Base-by-base conservation (phyloP, 2,329 filamentous ascomycete species). In the Penicillium sp. region DNA sequence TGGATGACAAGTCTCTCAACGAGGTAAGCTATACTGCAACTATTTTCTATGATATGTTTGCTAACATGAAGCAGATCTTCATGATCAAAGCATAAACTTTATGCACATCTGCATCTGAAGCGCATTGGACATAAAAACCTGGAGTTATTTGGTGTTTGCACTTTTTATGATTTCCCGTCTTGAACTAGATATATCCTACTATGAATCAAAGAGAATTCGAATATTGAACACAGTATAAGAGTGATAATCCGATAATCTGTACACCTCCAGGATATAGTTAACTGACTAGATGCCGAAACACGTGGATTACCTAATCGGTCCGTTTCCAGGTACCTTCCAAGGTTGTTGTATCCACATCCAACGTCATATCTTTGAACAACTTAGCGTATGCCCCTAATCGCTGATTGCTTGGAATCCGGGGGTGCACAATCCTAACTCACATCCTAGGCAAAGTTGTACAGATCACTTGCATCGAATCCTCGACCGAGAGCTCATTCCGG, bases 1-100 rank as follows among this genome's bases (percentile, higher is more conserved):
- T 91, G 78, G 90, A 97, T 73, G 83, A 87, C 49, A 86, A 89
- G 69, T 90, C 92, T 15, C 77, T 97, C 70, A 93, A 93, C 73
- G 92, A 97, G 86, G 90, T 93, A 78, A 74, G 79, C 69, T 35
- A 59, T 55, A 19, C 17, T 23, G 23, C 4, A 15, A 29, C 6
- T 23, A 17, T 36, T 42, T 47, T 8, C 15, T 4, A 36, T 39
- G 19, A 27, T 47, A 17, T 42, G 13, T 19, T 55, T 42, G 44
- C 55, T 63, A 17, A 63, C 36, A 12, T 8, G n/a, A 21, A 43
- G 5, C 38, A 67, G 65, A 67, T 67, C 39, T 67, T 67, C 58
- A 67, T 66, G 65, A 55, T 67, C 33, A 67, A 66, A 60, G 65
- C 65, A 51, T 64, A 67, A 45, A 55, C 7, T 27, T 49, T 35